A percentile compares a stretch with the other conserved stretches of the same genome.
phyloP scores from a whole-genome alignment of 805 yeast genomes.

The Saccharomycopsis javanensis region DNA sequence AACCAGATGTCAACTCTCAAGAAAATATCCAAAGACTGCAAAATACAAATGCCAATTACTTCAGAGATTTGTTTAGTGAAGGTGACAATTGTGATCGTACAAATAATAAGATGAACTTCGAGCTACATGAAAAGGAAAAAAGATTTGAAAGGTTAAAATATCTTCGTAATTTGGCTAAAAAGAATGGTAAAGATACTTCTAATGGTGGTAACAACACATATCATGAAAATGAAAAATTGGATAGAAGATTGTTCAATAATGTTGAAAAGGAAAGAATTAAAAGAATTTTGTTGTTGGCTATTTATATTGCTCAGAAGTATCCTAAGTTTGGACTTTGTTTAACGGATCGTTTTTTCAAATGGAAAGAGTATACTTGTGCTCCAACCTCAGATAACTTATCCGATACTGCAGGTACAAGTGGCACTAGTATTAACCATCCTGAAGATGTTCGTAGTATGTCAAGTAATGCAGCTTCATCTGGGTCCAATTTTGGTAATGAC shows the following conservation, averaged over 20 bases:
- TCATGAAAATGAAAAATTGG: conserved; percentile 6
- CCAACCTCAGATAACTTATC: conserved; percentile 18
- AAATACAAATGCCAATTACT: conserved; percentile 19
- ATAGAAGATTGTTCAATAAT: conserved; percentile 17
- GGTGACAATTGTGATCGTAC: conserved; percentile 18
- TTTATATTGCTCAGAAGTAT: conserved; percentile 41
- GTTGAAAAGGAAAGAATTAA: conserved; percentile 43
- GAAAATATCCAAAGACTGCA: conserved; percentile 18
- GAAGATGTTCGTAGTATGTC: conserved; percentile 10
- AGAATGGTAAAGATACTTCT: background rate
- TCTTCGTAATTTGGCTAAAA: background rate
- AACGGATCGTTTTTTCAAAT: conserved; percentile 37
- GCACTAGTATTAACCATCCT: conserved; percentile 11
- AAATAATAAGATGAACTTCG: conserved; percentile 13
- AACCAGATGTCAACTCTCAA: conserved; percentile 16
- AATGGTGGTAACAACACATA: background rate
- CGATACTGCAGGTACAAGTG: background rate
- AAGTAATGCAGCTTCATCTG: background rate
- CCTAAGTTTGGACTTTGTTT: conserved; percentile 45
- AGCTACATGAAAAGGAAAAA: conserved; percentile 14
- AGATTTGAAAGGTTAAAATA: conserved; percentile 10
- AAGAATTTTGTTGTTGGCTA: conserved; percentile 41
- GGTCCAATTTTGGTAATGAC: conserved; percentile 2
- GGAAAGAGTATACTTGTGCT: conserved; percentile 10
- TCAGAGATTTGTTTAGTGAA: conserved; percentile 19